Evolutionary conservation across 352 stramenopile species (phyloP).

Genomic region (Phytophthora podocarpi): DNA sequence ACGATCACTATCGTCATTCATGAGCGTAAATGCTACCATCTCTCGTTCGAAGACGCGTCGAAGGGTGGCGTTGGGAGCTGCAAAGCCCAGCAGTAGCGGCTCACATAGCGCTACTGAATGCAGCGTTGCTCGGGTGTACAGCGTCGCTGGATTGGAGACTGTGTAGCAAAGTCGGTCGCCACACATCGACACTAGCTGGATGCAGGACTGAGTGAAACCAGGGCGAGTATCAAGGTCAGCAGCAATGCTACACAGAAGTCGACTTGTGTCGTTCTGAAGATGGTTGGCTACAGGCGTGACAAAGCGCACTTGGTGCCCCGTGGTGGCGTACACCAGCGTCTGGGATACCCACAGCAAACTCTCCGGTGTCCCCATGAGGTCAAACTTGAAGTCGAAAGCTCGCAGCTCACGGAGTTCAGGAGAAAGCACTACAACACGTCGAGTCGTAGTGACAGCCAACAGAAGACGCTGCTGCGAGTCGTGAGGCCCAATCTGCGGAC

Average conservation of each 20-base stretch:
- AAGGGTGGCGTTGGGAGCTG: conserved; percentile 36
- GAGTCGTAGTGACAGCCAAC: conserved; percentile 59
- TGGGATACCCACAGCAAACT: conserved; percentile 77
- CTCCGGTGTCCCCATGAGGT: conserved; percentile 44
- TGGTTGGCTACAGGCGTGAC: conserved; percentile 42
- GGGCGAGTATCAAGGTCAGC: conserved; percentile 11
- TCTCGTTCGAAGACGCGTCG: conserved; percentile 69
- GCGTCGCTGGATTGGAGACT: conserved; percentile 39
- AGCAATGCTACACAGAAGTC: conserved; percentile 36
- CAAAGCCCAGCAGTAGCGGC: conserved; percentile 56
- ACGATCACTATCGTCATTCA: conserved; percentile 42
- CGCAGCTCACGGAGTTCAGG: conserved; percentile 40
- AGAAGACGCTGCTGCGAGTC: conserved; percentile 30
- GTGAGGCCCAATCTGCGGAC: conserved; percentile 17
- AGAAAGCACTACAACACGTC: conserved; percentile 63
- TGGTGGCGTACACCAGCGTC: conserved; percentile 64
- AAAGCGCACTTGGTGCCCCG: conserved; percentile 54
- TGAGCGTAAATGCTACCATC: conserved; percentile 54
- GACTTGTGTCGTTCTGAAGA: conserved; percentile 9
- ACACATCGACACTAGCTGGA: conserved; percentile 53
- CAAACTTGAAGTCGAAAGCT: conserved; percentile 38
- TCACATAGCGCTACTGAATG: conserved; percentile 59
- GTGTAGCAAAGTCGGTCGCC: conserved; percentile 64
- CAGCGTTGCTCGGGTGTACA: conserved; percentile 45
- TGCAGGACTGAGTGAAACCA: conserved; percentile 18